Base-by-base conservation (phyloP, 2,329 filamentous ascomycete species). In the Aspergillus phoenicis region DNA sequence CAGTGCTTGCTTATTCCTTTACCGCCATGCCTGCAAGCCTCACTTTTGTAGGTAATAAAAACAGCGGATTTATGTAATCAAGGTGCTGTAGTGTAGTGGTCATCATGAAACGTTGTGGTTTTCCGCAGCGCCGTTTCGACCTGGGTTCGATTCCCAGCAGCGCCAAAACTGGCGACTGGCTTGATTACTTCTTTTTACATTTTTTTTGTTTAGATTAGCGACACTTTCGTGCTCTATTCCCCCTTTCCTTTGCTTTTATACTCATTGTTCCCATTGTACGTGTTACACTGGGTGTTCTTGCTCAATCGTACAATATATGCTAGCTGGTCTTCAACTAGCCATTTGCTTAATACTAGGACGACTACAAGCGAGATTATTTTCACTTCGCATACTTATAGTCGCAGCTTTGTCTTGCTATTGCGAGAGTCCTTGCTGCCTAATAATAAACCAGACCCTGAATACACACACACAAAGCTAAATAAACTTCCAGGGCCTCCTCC, bases 11-110 rank as follows among this genome's bases (percentile, higher is more conserved):
- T 45, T 11, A 11, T 36, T 13, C 11, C 33, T 36, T 36, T 36
- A 36, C 33, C 33, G 33, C 33, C 33, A 36, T 36, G 3, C 5
- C 0, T 2, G 1, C 13, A 2, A 10, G 4, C 3, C 3, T 45
- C 41, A 7, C 4, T 7, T 45, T 8, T 45, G 41, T 6, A 24
- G 10, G 10, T 10, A 45, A 45, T 13, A 1, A 15, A 1, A 5
- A 2, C 11, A 15, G 0, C 1, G 3, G 4, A 20, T 45, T 45
- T 45, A 45, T 24, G 20, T 45, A 57, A 57, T 57, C 55, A 57
- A 57, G 55, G 55, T 57, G 55, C 55, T 57, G 55, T 57, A 57
- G 55, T 57, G 55, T 57, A 57, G 55, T 57, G 55, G 55, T 57
- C 43, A 57, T 57, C 55, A 57, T 57, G 48, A 57, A 49, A 49